Conservation (phyloP, 805 yeast genomes). For the Debaryomyces hansenii region DNA sequence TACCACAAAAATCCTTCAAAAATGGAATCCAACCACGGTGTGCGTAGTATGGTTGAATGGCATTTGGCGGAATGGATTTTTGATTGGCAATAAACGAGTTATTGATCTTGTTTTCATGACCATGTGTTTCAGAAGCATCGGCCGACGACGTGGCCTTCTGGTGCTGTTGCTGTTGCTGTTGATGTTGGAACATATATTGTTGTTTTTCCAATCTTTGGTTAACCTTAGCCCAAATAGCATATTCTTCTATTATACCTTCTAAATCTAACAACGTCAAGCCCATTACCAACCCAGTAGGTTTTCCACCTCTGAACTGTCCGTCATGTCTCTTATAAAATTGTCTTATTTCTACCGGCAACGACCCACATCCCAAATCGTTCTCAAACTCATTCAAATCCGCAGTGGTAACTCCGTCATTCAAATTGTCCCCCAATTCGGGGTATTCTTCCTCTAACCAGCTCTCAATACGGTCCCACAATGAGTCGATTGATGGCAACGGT, state of each 20-base stretch:
- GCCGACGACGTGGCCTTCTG: slow-evolving; percentile 12
- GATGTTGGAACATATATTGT: slow-evolving; percentile 28
- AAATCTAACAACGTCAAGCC: slow-evolving; percentile 44
- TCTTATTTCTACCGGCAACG: slow-evolving; percentile 44
- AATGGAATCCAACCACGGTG: slow-evolving; percentile 44
- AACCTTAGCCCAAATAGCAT: slow-evolving; percentile 42
- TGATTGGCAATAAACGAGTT: slow-evolving; percentile 33
- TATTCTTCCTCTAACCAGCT: slow-evolving; percentile 45
- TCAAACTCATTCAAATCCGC: slow-evolving; percentile 49
- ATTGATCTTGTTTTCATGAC: slow-evolving; percentile 2
- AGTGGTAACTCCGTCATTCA: slow-evolving; percentile 44
- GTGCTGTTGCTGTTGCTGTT: slow-evolving; percentile 17
- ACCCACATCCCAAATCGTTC: slow-evolving; percentile 42
- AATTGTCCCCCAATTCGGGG: slow-evolving; percentile 44
- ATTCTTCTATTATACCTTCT: slow-evolving; percentile 43
- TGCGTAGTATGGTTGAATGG: slow-evolving; percentile 35
- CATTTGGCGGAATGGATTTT: slow-evolving; percentile 37
- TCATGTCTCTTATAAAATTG: slow-evolving; percentile 47
- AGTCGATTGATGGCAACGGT: slow-evolving; percentile 47
- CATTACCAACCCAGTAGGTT: slow-evolving; percentile 46
- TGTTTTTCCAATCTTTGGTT: slow-evolving; percentile 41
- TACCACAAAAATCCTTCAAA: slow-evolving; percentile 42
- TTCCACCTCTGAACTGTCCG: slow-evolving; percentile 46
- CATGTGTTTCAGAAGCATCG: slow-evolving; percentile 15
- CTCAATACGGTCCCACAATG: slow-evolving; percentile 45